phyloP scores from a whole-genome alignment of 2,329 filamentous ascomycete species.

The Cytospora paraplurivora region DNA sequence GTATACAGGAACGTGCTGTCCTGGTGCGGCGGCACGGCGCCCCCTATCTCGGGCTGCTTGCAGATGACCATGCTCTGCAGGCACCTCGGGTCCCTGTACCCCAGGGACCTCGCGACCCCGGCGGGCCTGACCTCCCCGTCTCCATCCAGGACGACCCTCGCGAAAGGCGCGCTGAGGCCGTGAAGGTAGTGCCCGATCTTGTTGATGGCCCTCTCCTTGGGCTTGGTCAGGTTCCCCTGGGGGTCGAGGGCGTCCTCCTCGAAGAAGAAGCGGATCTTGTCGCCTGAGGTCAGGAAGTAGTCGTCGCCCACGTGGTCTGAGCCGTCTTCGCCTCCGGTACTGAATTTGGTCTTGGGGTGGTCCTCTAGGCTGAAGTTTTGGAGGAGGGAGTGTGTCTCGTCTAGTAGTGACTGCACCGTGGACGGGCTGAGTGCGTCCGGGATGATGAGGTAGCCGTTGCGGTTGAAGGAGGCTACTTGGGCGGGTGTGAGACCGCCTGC shows the following conservation, averaged over 20 bases:
- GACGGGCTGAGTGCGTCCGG: conserved; percentile 69
- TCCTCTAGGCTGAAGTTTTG: conserved; percentile 73
- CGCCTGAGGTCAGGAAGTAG: conserved; percentile 88
- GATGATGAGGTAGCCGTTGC: conserved; percentile 89
- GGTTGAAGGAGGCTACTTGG: conserved; percentile 72
- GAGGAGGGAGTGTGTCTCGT: conserved; percentile 75
- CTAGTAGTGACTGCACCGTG: conserved; percentile 69
- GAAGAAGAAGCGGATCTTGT: conserved; percentile 96
- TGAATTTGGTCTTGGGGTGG: conserved; percentile 93
- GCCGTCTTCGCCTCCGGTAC: conserved; percentile 71
- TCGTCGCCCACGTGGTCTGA: conserved; percentile 83
- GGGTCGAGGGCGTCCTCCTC: conserved; percentile 86
- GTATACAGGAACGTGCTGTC: conserved; percentile 94
- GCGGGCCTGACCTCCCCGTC: conserved; percentile 47
- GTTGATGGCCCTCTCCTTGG: conserved; percentile 85
- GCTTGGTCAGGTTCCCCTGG: conserved; percentile 67
- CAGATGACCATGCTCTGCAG: conserved; percentile 98
- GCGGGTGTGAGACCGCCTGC: conserved; percentile 65
- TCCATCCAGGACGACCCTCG: conserved; percentile 56
- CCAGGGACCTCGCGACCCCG: conserved; percentile 69
- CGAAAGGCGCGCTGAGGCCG: conserved; percentile 67
- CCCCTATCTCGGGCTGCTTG: conserved; percentile 96
- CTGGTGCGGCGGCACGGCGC: conserved; percentile 86
- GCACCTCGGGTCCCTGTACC: conserved; percentile 73
- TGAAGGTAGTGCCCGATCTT: conserved; percentile 83